Base-by-base conservation (phyloP, 2,329 filamentous ascomycete genomes). In the Fusarium sp. region DNA sequence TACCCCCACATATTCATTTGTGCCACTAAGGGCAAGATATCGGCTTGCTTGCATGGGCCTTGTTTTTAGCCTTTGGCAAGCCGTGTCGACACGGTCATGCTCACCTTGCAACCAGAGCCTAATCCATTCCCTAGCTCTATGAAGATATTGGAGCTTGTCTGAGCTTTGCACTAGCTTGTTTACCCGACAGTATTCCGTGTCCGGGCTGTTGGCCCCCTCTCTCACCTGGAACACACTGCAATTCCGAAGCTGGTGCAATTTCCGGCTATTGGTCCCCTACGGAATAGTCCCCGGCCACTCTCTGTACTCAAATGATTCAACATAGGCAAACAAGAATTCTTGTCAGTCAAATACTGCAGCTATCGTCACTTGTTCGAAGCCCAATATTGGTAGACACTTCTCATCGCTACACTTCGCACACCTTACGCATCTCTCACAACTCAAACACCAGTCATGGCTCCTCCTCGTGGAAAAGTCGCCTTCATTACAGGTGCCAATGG, bases 401-500 rank as follows among this genome's bases (percentile, higher is more conserved):
- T 40, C 36, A 18, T 40, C 5, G 1, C 10, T n/a, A 38, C 36
- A 38, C n/a, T 11, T 40, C 16, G 16, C 16, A 40, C 36, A 11
- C 44, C 44, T 50, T 5, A 27, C 42, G n/a, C 46, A 50, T 33
- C 25, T 18, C 10, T 50, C 27, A 13, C 27, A 20, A n/a, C 23
- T 50, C 6, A 20, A 8, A 8, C 16, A 31, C 3, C 9, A 62
- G 20, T n/a, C 18, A 62, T 62, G 54, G 54, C 54, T 23, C 60
- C 60, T 18, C 31, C 54, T 27, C 33, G 27, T n/a, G 60, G 60
- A 29, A 70, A 70, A 14, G 68, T 70, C 20, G 66, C 68, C 0
- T 69, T 70, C 18, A 44, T 70, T 16, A 70, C 68, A 4, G 66
- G 68, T 25, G 66, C 63, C 1, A 70, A 70, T 23, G 66, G 68